A percentile compares a stretch with the other conserved stretches of the same genome.
Evolutionary conservation across 2,329 filamentous ascomycete species (phyloP).

Genomic region (Penicillium sp.): DNA sequence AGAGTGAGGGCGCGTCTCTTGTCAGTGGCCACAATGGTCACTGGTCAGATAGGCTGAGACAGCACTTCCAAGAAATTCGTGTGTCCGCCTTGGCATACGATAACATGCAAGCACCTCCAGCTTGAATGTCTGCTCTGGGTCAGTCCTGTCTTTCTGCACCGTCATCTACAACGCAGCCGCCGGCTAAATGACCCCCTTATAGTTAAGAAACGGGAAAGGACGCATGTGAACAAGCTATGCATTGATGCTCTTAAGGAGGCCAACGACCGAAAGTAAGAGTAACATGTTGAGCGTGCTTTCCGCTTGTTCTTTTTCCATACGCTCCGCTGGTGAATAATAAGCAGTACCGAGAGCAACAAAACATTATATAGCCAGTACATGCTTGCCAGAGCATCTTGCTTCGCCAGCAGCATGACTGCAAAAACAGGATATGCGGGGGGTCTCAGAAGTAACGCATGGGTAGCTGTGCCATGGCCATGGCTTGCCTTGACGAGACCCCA

Average conservation of each 20-base stretch:
- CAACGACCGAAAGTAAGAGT: background rate
- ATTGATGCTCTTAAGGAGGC: background rate
- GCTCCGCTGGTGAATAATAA: background rate
- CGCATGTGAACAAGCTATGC: background rate
- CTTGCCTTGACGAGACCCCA: too few species aligned
- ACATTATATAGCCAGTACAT: background rate
- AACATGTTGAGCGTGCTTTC: background rate
- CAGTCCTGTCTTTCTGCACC: background rate
- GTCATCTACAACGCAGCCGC: background rate
- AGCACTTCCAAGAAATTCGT: background rate
- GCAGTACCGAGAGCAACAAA: background rate
- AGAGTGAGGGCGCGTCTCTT: too few species aligned
- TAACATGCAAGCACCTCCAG: background rate
- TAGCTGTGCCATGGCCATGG: too few species aligned
- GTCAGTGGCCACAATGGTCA: too few species aligned
- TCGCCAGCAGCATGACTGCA: background rate
- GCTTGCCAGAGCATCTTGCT: background rate
- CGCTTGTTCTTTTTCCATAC: background rate
- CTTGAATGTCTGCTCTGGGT: background rate
- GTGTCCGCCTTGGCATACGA: background rate
- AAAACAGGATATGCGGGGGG: background rate
- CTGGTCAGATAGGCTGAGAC: background rate
- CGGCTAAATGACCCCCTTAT: background rate
- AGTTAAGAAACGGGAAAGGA: background rate
- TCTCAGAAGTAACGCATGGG: too few species aligned